Conservation (phyloP, 169 alveolate genomes). For the Plasmodium vinckei region DNA sequence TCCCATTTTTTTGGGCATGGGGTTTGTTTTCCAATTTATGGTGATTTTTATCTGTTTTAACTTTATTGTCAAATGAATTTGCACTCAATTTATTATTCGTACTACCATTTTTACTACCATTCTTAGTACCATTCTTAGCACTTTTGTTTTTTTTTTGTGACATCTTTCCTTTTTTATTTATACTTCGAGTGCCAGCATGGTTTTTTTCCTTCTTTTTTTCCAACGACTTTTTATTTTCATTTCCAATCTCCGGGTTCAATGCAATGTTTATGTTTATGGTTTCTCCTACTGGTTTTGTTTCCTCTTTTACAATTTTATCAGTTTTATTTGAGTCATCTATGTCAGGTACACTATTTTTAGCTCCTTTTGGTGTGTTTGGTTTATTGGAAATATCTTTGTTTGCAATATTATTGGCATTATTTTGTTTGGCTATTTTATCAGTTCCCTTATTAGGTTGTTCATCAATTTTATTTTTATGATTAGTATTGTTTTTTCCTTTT, state of each 20-base stretch:
- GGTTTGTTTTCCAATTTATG: background rate
- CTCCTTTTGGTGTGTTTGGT: background rate
- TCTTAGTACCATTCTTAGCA: background rate
- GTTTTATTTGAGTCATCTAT: background rate
- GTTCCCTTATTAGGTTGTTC: background rate
- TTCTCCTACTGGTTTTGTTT: background rate
- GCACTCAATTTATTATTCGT: background rate
- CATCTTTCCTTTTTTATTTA: background rate
- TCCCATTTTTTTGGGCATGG: background rate
- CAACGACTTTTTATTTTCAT: background rate
- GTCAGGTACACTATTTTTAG: background rate
- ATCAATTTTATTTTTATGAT: background rate
- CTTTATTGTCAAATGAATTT: background rate
- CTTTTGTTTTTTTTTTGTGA: background rate
- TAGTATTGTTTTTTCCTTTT: background rate
- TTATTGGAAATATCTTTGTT: background rate
- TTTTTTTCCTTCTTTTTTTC: constrained; percentile 16
- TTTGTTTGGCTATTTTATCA: background rate
- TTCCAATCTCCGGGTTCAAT: constrained; percentile 18
- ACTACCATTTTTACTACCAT: no score
- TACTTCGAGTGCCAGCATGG: background rate
- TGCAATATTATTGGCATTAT: background rate
- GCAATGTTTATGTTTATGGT: constrained; percentile 39
- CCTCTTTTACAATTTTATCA: background rate
- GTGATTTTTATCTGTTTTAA: background rate